These are phyloP conservation scores for Pestalotiopsis sp. DNA, from an alignment of 2,329 filamentous ascomycete species.

Conservation along the genomic window DNA sequence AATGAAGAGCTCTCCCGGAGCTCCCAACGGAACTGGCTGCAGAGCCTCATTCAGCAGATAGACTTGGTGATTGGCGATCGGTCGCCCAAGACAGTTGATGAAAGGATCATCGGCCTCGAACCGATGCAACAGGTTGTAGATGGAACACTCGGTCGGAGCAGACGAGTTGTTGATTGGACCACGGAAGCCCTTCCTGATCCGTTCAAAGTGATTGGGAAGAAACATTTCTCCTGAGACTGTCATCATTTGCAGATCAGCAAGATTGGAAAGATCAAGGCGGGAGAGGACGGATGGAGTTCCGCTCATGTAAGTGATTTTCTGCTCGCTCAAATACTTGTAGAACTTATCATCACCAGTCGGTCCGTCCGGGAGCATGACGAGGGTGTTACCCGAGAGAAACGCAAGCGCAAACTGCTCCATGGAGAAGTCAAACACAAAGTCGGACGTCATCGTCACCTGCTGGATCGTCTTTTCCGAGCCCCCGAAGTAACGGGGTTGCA, in stretches of 20 bases:
- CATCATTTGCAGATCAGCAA: neutral
- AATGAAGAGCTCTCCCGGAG: constrained; percentile 82
- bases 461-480: constrained; percentile 69
- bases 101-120: constrained; percentile 60
- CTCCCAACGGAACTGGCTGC: constrained; percentile 66
- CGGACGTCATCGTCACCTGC: constrained; percentile 67
- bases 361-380: constrained; percentile 74
- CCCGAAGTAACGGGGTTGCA: constrained; percentile 68
- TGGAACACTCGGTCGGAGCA: constrained; percentile 83
- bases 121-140: constrained; percentile 69
- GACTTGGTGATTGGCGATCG: constrained; percentile 75
- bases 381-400: constrained; percentile 74
- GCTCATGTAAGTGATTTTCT: neutral
- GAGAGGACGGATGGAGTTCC: neutral
- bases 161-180: constrained; percentile 83
- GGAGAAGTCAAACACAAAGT: constrained; percentile 92
- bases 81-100: constrained; percentile 74
- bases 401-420: constrained; percentile 80
- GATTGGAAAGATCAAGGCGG: neutral
- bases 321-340: neutral
- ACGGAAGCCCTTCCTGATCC: constrained; percentile 68
- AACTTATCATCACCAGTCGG: constrained; percentile 37
- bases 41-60: constrained; percentile 61
- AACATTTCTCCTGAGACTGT: neutral
- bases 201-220: constrained; percentile 43